phyloP scores from a whole-genome alignment of 2,329 filamentous ascomycete species.

The Pseudocercospora cruenta region DNA sequence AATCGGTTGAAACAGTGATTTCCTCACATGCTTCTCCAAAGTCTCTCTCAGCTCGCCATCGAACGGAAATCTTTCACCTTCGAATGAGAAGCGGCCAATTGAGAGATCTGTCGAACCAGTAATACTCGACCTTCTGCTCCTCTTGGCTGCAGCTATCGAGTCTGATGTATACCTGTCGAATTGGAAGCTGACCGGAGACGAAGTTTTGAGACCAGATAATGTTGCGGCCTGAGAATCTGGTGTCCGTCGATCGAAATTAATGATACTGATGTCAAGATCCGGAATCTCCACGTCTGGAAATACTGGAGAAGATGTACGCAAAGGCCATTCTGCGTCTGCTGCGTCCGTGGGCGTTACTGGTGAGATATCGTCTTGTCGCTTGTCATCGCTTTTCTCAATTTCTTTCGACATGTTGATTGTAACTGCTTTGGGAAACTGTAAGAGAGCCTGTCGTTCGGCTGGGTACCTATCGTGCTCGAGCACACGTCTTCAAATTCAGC shows the following conservation, averaged over 20 bases:
- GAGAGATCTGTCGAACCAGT: conserved; percentile 16
- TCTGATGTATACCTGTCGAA: conserved; percentile 14
- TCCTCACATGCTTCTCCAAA: conserved; percentile 14
- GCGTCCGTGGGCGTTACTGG: not conserved
- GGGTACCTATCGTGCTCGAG: not conserved
- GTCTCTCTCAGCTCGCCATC: conserved; percentile 15
- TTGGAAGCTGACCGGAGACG: conserved; percentile 10
- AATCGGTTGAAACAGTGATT: not conserved
- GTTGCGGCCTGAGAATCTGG: conserved; percentile 15
- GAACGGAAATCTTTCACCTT: conserved; percentile 10
- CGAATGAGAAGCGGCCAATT: conserved; percentile 17
- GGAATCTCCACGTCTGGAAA: not conserved
- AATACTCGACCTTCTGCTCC: conserved; percentile 15
- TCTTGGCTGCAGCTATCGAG: conserved; percentile 14
- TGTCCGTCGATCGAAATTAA: conserved; percentile 10
- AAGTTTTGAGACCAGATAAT: conserved; percentile 3
- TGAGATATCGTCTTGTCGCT: not conserved
- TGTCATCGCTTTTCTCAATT: not conserved
- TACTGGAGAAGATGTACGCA: conserved; percentile 8
- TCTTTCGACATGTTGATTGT: not conserved
- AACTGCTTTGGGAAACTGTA: not conserved
- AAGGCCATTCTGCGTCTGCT: conserved; percentile 9
- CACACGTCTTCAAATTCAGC: not conserved
- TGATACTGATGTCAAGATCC: conserved; percentile 6
- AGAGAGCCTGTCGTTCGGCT: too few species aligned